Evolutionary conservation across 31 red algal species (phyloP).

Genomic region (Bonnemaisonia californica): DNA sequence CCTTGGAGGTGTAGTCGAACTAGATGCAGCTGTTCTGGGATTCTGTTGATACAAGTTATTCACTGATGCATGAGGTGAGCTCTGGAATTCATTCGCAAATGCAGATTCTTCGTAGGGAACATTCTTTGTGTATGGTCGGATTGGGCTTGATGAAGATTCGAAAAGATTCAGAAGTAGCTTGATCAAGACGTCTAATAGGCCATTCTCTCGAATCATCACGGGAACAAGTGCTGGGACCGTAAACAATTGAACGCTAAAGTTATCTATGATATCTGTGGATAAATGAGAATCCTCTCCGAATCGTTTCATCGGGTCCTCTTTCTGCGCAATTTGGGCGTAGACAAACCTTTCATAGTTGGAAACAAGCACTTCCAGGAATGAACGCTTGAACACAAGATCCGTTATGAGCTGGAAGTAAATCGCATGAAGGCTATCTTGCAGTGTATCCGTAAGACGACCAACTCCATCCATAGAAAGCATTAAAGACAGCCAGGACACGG

Average conservation of each 20-base stretch:
- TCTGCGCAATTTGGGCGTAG: conserved; percentile 38
- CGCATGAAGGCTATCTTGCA: conserved; percentile 33
- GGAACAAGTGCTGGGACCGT: conserved; percentile 95
- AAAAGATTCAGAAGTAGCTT: conserved; percentile 61
- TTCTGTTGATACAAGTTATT: background rate
- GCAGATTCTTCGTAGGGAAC: conserved; percentile 49
- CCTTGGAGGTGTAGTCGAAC: background rate
- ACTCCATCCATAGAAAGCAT: conserved; percentile 73
- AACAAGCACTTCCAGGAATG: conserved; percentile 65
- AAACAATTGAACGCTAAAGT: conserved; percentile 89
- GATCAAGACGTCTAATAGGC: conserved; percentile 75
- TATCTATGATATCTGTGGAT: conserved; percentile 57
- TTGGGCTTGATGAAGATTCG: conserved; percentile 43
- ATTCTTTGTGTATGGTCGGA: conserved; percentile 15
- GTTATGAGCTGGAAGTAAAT: conserved; percentile 86
- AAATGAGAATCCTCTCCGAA: background rate
- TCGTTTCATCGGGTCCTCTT: background rate
- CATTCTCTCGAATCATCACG: conserved; percentile 71
- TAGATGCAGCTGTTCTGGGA: background rate
- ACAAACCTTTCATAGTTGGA: conserved; percentile 71
- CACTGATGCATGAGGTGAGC: background rate
- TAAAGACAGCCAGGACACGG: conserved; percentile 53
- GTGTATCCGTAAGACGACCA: conserved; percentile 13
- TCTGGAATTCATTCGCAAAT: conserved; percentile 19
- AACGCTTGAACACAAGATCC: conserved; percentile 75